Evolutionary conservation across 2,329 filamentous ascomycete genomes (phyloP).

Genomic region (Ilyonectria robusta): DNA sequence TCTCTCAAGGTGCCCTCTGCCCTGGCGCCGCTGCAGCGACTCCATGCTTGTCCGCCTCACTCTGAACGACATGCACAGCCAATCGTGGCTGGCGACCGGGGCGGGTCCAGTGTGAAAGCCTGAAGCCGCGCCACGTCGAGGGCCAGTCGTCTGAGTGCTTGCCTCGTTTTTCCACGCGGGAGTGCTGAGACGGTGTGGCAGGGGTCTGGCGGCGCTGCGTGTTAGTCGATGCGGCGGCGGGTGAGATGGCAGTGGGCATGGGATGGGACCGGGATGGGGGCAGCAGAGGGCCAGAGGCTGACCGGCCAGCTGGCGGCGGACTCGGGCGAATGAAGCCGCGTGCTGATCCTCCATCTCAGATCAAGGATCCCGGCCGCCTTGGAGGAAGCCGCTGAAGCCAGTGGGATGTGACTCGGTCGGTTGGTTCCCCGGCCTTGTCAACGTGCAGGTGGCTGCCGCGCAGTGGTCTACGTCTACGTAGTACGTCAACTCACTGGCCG

Average conservation of each 20-base stretch:
- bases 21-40: slow-evolving; percentile 9
- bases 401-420: slow-evolving; percentile 16
- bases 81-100: slow-evolving; percentile 42
- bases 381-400: not conserved
- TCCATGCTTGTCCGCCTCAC: slow-evolving; percentile 45
- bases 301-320: slow-evolving; percentile 21
- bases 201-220: slow-evolving; percentile 5
- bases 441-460: slow-evolving; percentile 2
- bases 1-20: not conserved
- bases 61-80: slow-evolving; percentile 43
- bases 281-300: not conserved
- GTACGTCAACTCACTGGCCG: not conserved
- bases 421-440: slow-evolving; percentile 20
- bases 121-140: slow-evolving; percentile 39
- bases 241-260: slow-evolving; percentile 25
- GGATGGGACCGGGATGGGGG: not conserved
- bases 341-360: slow-evolving; percentile 26
- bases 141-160: slow-evolving; percentile 48
- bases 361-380: not conserved
- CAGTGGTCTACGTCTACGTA: not conserved
- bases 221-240: slow-evolving; percentile 22
- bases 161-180: slow-evolving; percentile 48
- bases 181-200: slow-evolving; percentile 15
- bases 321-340: slow-evolving; percentile 24
- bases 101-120: slow-evolving; percentile 35